phyloP scores from a whole-genome alignment of 306 rosid genomes.

The Castanospermum australe region DNA sequence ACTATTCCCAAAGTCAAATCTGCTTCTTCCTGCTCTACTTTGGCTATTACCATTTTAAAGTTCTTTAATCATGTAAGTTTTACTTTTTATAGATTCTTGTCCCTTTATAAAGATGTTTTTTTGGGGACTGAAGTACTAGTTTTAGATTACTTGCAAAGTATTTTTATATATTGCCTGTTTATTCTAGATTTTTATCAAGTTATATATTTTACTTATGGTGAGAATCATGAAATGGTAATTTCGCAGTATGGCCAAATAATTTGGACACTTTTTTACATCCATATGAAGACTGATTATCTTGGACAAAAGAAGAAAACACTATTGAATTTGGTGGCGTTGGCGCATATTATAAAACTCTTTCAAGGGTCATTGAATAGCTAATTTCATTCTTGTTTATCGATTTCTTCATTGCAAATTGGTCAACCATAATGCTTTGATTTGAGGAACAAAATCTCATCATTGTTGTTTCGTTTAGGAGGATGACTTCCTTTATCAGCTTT shows the following conservation, averaged over 20 bases:
- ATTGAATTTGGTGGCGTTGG: background rate
- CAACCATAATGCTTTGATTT: background rate
- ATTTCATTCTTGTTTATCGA: background rate
- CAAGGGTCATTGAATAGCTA: background rate
- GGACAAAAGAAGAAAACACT: background rate
- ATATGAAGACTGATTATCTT: too few species aligned
- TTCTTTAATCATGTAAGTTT: too few species aligned
- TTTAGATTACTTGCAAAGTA: too few species aligned
- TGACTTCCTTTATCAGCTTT: background rate
- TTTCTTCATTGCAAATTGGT: background rate
- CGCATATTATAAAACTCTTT: background rate
- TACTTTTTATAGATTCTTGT: too few species aligned
- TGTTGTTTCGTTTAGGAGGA: background rate
- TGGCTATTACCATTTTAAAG: background rate
- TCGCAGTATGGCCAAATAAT: too few species aligned
- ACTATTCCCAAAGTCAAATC: background rate
- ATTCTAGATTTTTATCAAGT: too few species aligned
- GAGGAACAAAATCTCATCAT: slow-evolving; percentile 1
- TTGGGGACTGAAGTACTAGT: too few species aligned
- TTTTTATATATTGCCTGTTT: too few species aligned
- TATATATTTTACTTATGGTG: too few species aligned
- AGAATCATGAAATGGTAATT: too few species aligned
- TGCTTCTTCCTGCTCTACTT: background rate
- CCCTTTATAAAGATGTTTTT: too few species aligned
- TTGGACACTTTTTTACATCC: too few species aligned